Conservation (phyloP, 805 yeast genomes). For the Candida silvicultrix region DNA sequence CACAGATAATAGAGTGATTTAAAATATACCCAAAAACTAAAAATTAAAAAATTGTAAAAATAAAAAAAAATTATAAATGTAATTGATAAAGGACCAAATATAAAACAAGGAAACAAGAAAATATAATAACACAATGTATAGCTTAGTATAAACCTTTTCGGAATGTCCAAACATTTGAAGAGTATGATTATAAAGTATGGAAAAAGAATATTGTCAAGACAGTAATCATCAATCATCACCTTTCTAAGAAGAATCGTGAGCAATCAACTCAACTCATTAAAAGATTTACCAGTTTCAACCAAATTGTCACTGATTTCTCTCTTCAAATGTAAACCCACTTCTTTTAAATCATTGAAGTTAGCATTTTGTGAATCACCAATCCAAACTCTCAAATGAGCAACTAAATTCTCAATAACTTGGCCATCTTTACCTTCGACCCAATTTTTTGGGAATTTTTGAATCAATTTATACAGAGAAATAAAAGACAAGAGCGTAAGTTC, state of each 20-base stretch:
- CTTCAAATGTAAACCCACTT: conserved; percentile 18
- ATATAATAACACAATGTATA: too few species aligned
- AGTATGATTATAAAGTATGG: too few species aligned
- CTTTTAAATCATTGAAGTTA: conserved; percentile 18
- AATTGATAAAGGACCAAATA: neutral
- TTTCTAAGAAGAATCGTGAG: too few species aligned
- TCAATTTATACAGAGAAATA: conserved; percentile 20
- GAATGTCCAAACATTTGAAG: neutral
- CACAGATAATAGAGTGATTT: neutral
- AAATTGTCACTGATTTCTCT: conserved; percentile 25
- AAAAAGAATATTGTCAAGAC: too few species aligned
- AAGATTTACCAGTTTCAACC: conserved; percentile 19
- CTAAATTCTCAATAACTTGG: conserved; percentile 15
- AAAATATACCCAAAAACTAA: neutral
- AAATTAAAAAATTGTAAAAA: too few species aligned
- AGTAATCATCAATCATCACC: too few species aligned
- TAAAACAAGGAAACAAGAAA: neutral
- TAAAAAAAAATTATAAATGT: too few species aligned
- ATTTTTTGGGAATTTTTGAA: conserved; percentile 19
- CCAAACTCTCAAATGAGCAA: conserved; percentile 23
- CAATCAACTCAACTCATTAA: conserved; percentile 11
- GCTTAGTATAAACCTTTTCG: neutral
- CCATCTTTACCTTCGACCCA: conserved; percentile 15
- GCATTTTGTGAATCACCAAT: conserved; percentile 20
- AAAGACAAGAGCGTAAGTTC: conserved; percentile 21